These are phyloP conservation scores for Oryza meyeriana DNA, from an alignment of 176 grass and related monocot species.

Conservation along the genomic window DNA sequence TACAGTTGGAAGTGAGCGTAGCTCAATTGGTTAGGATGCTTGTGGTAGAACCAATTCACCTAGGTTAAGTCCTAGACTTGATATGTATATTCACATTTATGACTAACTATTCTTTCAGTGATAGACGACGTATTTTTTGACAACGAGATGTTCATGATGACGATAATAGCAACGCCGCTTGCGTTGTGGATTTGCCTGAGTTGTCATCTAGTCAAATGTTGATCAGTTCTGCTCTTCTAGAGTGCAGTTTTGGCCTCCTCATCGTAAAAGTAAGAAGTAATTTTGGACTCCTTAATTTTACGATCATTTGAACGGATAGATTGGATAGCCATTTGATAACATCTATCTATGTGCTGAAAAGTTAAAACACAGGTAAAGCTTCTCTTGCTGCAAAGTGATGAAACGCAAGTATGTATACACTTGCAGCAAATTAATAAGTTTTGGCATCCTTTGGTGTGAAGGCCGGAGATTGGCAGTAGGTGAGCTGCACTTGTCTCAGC, in stretches of 20 bases:
- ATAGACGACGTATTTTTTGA: no score
- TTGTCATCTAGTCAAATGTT: background rate
- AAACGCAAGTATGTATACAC: background rate
- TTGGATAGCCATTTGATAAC: no score
- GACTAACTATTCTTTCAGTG: no score
- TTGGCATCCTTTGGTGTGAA: background rate
- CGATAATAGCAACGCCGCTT: background rate
- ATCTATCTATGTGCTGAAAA: background rate
- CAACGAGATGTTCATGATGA: no score
- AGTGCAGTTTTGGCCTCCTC: background rate
- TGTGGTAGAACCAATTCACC: no score
- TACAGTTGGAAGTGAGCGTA: no score
- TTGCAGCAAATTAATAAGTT: background rate
- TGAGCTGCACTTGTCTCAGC: background rate
- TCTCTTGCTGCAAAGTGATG: background rate
- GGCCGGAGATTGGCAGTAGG: background rate
- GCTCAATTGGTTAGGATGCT: no score
- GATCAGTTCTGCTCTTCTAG: background rate
- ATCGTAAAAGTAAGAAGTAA: no score
- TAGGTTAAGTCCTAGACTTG: no score
- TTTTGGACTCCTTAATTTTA: no score
- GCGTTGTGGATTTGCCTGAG: background rate
- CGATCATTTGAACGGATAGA: no score
- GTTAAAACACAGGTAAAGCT: background rate
- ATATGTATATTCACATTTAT: no score